Percentiles rank a stretch among this genome's conserved stretches.
These are phyloP conservation scores for Tubosaeta brunneosetosa DNA, from an alignment of 768 basidiomycete genomes.

Conservation along the genomic window DNA sequence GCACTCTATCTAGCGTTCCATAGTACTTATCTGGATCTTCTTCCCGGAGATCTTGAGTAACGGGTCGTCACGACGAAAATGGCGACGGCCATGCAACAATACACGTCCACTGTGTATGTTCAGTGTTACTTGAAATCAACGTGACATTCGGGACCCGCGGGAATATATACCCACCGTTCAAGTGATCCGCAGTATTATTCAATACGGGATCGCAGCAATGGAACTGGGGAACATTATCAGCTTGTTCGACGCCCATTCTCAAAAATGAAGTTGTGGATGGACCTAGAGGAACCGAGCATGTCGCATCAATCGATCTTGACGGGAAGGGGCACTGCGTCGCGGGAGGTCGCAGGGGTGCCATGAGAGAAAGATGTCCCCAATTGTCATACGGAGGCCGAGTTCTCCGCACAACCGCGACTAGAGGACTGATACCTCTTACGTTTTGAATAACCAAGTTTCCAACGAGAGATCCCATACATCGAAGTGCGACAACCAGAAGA, in stretches of 20 bases:
- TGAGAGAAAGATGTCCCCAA: not conserved
- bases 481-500: not conserved
- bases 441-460: not conserved
- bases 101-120: too few relatives aligned
- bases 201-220: slow-evolving; percentile 4
- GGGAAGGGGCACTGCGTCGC: not conserved
- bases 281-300: slow-evolving; percentile 7
- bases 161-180: not conserved
- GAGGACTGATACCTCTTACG: not conserved
- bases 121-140: not conserved
- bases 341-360: not conserved
- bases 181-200: not conserved
- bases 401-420: not conserved
- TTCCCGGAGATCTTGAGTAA: not conserved
- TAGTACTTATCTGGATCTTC: not conserved
- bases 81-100: too few relatives aligned
- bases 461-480: not conserved
- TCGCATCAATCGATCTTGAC: slow-evolving; percentile 11
- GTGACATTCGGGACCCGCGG: not conserved
- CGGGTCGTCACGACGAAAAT: too few relatives aligned
- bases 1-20: not conserved
- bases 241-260: not conserved
- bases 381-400: not conserved
- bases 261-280: slow-evolving; percentile 1
- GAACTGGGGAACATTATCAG: not conserved